Evolutionary conservation across 352 stramenopile species (phyloP).

Genomic region (Phytophthora meadii): DNA sequence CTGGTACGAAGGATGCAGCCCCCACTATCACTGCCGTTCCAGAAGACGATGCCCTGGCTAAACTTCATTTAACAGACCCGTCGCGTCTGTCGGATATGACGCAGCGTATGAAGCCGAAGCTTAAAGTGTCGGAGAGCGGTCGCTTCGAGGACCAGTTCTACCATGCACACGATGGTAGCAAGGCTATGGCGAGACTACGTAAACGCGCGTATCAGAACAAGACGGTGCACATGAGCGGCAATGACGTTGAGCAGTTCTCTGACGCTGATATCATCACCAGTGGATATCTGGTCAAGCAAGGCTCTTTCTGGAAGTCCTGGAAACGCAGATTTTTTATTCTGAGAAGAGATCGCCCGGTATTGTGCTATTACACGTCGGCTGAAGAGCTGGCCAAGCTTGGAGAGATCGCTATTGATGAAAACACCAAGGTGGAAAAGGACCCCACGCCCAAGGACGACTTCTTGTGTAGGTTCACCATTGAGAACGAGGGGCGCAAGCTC

Average conservation of each 20-base stretch:
- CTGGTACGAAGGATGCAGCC: constrained; percentile 23
- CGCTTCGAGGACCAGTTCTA: constrained; percentile 90
- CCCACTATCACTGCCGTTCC: constrained; percentile 22
- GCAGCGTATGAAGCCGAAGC: constrained; percentile 59
- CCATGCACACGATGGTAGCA: constrained; percentile 80
- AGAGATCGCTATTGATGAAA: constrained; percentile 77
- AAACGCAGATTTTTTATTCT: constrained; percentile 85
- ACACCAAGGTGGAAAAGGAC: constrained; percentile 49
- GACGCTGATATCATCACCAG: constrained; percentile 83
- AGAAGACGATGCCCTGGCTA: constrained; percentile 27
- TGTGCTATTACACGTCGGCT: constrained; percentile 84
- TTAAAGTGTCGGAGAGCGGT: constrained; percentile 83
- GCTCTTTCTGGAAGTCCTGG: constrained; percentile 91
- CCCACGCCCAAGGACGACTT: constrained; percentile 61
- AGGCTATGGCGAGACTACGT: constrained; percentile 81
- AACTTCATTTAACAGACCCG: constrained; percentile 26
- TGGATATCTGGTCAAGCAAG: constrained; percentile 85
- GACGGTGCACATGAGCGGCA: constrained; percentile 74
- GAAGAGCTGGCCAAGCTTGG: constrained; percentile 83
- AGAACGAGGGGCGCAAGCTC: constrained; percentile 71
- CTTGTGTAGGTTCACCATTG: constrained; percentile 71
- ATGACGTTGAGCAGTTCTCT: constrained; percentile 87
- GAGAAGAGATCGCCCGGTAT: constrained; percentile 69
- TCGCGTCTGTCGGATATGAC: constrained; percentile 33
- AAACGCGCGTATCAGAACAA: constrained; percentile 79